Conservation (phyloP, 2,329 filamentous ascomycete genomes). For the Colletotrichum eleusines region DNA sequence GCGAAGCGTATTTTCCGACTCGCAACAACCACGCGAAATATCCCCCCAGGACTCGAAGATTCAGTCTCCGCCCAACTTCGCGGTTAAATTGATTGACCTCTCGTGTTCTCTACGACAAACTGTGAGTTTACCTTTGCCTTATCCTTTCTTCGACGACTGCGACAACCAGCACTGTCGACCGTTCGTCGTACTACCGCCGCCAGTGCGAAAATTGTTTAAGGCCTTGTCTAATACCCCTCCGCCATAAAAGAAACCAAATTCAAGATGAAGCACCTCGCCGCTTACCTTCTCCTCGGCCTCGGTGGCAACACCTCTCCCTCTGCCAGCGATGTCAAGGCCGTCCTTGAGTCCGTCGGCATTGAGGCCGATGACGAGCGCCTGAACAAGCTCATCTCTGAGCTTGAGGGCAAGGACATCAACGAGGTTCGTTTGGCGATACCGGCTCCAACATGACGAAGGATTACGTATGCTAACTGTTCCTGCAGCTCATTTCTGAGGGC, state of each 20-base stretch:
- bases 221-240: conserved; percentile 36
- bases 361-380: conserved; percentile 93
- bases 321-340: conserved; percentile 85
- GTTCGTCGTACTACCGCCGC: conserved; percentile 16
- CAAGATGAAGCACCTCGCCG: conserved; percentile 99
- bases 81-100: conserved; percentile 99
- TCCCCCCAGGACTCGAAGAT: conserved; percentile 85
- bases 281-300: conserved; percentile 96
- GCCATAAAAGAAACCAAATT: conserved; percentile 53
- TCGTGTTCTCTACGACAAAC: conserved; percentile 74
- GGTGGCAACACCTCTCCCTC: conserved; percentile 93
- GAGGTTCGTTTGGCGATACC: conserved; percentile 71
- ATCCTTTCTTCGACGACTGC: neutral
- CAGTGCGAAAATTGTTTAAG: conserved; percentile 32
- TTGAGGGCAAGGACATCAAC: conserved; percentile 91
- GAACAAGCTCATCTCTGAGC: conserved; percentile 87
- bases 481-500: conserved; percentile 90
- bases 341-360: conserved; percentile 94
- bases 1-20: conserved; percentile 41
- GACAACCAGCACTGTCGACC: conserved; percentile 1
- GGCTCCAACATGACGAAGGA: neutral
- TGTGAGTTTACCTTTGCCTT: conserved; percentile 51
- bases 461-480: conserved; percentile 12
- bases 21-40: conserved; percentile 40
- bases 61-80: conserved; percentile 97